These are phyloP conservation scores for Kwoniella sp. DNA, from an alignment of 768 basidiomycete species.

Conservation along the genomic window DNA sequence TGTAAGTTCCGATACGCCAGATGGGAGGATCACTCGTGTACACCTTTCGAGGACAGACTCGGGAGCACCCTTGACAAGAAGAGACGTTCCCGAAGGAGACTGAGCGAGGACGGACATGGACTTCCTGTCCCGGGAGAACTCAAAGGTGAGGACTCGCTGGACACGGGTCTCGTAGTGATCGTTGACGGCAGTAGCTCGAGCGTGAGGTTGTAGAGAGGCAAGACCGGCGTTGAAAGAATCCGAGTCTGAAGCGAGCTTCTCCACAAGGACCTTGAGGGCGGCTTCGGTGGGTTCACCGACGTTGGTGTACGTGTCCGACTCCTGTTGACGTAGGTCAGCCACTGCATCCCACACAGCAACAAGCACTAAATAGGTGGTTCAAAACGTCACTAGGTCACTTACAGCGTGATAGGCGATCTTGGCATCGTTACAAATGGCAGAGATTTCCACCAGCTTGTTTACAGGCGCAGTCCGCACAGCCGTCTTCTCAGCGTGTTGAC, in stretches of 20 bases:
- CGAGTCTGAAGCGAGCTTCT: conserved; percentile 84
- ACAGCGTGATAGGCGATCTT: conserved; percentile 81
- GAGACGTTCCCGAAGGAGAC: conserved; percentile 63
- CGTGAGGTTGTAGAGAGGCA: conserved; percentile 61
- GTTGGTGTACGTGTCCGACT: conserved; percentile 74
- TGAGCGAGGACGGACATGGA: conserved; percentile 96
- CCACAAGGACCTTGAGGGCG: conserved; percentile 88
- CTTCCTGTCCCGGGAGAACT: conserved; percentile 96
- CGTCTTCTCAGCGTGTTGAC: conserved; percentile 66
- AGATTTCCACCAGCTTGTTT: conserved; percentile 74
- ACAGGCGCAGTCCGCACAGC: conserved; percentile 51
- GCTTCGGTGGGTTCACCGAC: conserved; percentile 98
- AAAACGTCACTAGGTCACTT: too few species aligned
- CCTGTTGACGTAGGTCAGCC: conserved; percentile 59
- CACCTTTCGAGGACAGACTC: conserved; percentile 92
- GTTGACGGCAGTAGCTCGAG: conserved; percentile 80
- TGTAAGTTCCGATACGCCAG: conserved; percentile 70
- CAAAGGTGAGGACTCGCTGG: conserved; percentile 85
- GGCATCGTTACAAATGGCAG: conserved; percentile 91
- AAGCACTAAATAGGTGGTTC: not conserved
- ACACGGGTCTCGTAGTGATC: conserved; percentile 75
- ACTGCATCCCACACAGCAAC: not conserved
- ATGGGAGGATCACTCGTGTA: conserved; percentile 57
- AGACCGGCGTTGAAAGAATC: conserved; percentile 60
- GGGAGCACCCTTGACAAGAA: conserved; percentile 94